Evolutionary conservation across 257 asterid genomes (phyloP).

Genomic region (Solanum neorickii): DNA sequence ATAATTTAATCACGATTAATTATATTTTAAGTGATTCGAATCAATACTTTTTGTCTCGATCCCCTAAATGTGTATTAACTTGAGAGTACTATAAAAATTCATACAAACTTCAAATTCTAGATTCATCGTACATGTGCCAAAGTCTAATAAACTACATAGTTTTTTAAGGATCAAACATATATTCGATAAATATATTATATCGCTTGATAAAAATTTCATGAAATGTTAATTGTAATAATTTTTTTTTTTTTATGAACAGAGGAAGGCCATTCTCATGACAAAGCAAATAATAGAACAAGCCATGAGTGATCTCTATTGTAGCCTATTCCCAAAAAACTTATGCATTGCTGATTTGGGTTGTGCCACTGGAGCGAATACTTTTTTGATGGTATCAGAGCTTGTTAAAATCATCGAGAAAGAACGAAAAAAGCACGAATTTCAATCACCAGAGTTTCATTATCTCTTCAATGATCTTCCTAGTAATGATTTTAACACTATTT

Average conservation of each 20-base stretch:
- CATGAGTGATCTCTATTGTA: slow-evolving; percentile 6
- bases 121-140: neutral
- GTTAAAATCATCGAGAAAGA: slow-evolving; percentile 4
- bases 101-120: neutral
- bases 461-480: slow-evolving; percentile 54
- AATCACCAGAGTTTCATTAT: slow-evolving; percentile 36
- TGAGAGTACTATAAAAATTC: neutral
- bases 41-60: neutral
- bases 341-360: slow-evolving; percentile 8
- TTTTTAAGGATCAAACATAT: neutral
- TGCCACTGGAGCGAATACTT: neutral
- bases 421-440: neutral
- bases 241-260: neutral
- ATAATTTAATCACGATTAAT: neutral
- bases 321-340: neutral
- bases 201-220: neutral
- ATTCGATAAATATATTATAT: neutral
- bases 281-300: slow-evolving; percentile 29
- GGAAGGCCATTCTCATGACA: slow-evolving; percentile 32
- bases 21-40: neutral
- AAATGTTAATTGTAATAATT: neutral
- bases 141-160: neutral
- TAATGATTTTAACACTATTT: slow-evolving; percentile 64
- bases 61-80: neutral
- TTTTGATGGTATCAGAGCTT: slow-evolving; percentile 13